These are phyloP conservation scores for Westerdykella sp. DNA, from an alignment of 2,329 filamentous ascomycete species.

Conservation along the genomic window DNA sequence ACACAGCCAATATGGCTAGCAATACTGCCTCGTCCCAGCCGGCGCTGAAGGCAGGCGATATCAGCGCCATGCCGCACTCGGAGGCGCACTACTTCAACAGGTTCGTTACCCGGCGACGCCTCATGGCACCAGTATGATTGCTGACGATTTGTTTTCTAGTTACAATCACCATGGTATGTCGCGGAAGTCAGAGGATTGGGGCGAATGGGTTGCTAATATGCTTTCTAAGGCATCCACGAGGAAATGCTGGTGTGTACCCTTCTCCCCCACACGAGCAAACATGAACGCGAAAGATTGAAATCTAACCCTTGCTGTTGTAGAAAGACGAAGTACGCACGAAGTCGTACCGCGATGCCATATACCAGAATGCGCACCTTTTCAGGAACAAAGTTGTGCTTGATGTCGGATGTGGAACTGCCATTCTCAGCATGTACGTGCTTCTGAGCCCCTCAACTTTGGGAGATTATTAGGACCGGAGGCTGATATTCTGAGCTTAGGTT, in stretches of 20 bases:
- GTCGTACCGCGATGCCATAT: slow-evolving; percentile 95
- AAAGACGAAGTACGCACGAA: slow-evolving; percentile 97
- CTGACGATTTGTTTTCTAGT: slow-evolving; percentile 49
- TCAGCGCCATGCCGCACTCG: slow-evolving; percentile 77
- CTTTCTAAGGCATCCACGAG: slow-evolving; percentile 75
- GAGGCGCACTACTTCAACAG: slow-evolving; percentile 99
- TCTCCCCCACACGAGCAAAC: slow-evolving; percentile 2
- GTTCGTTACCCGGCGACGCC: slow-evolving; percentile 43
- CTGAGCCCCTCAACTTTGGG: neutral
- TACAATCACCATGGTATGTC: slow-evolving; percentile 94
- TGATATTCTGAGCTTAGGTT: slow-evolving; percentile 58
- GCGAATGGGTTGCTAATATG: slow-evolving; percentile 34
- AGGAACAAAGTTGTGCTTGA: slow-evolving; percentile 92
- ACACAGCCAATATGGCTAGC: slow-evolving; percentile 19
- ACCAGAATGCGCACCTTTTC: slow-evolving; percentile 93
- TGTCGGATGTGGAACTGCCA: slow-evolving; percentile 94
- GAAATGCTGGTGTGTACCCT: slow-evolving; percentile 80
- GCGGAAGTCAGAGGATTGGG: slow-evolving; percentile 12
- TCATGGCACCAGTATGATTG: slow-evolving; percentile 11
- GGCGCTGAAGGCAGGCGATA: slow-evolving; percentile 22
- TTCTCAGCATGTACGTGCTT: slow-evolving; percentile 80
- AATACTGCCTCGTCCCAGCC: slow-evolving; percentile 19
- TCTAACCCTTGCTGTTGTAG: slow-evolving; percentile 41
- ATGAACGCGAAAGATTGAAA: slow-evolving; percentile 8
- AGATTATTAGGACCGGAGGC: neutral